phyloP scores from a whole-genome alignment of 768 basidiomycete genomes.

The Hygrocybe coccinea region DNA sequence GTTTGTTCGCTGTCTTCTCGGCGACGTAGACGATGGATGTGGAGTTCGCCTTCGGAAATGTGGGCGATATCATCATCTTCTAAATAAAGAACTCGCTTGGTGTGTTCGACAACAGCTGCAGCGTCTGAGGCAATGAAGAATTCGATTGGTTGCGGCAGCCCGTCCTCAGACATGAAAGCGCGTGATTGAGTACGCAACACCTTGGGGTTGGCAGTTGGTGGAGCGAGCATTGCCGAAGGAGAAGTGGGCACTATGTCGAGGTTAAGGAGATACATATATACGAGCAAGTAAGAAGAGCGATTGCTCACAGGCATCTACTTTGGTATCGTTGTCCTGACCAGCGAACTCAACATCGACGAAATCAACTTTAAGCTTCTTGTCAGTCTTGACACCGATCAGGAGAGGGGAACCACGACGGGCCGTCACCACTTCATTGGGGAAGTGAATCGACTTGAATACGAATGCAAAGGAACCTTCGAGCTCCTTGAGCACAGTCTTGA shows the following conservation, averaged over 20 bases:
- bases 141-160: slow-evolving; percentile 96
- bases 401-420: slow-evolving; percentile 97
- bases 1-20: slow-evolving; percentile 67
- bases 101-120: slow-evolving; percentile 94
- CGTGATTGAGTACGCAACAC: slow-evolving; percentile 92
- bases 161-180: slow-evolving; percentile 98
- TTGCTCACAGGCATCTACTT: slow-evolving; percentile 39
- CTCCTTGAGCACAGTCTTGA: slow-evolving; percentile 96
- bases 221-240: slow-evolving; percentile 58
- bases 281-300: neutral
- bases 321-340: slow-evolving; percentile 53
- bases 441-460: slow-evolving; percentile 96
- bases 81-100: slow-evolving; percentile 96
- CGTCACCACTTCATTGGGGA: slow-evolving; percentile 92
- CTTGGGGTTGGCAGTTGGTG: slow-evolving; percentile 63
- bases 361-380: slow-evolving; percentile 99
- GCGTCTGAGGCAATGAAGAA: slow-evolving; percentile 99
- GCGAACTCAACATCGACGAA: slow-evolving; percentile 98
- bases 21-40: slow-evolving; percentile 96
- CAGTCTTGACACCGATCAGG: slow-evolving; percentile 97
- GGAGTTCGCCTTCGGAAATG: slow-evolving; percentile 92
- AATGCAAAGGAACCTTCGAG: slow-evolving; percentile 98
- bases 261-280: neutral
- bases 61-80: slow-evolving; percentile 99
- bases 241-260: slow-evolving; percentile 41